Conservation (phyloP, 2,329 filamentous ascomycete genomes). For the Curvularia sp. region DNA sequence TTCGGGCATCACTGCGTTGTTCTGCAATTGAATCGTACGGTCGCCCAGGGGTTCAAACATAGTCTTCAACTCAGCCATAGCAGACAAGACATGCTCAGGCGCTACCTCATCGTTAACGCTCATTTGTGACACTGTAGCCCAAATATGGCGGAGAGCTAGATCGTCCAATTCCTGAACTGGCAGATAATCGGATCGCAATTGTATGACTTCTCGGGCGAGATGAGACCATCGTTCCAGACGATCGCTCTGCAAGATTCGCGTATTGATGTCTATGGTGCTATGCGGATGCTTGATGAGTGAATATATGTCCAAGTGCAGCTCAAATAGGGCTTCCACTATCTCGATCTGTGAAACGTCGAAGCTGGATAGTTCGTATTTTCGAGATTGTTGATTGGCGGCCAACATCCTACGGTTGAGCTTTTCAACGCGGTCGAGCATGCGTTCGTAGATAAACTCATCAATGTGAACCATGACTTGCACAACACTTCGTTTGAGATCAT, state of each 20-base stretch:
- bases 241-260: slow-evolving; percentile 63
- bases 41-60: slow-evolving; percentile 59
- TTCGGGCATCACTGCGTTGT: slow-evolving; percentile 88
- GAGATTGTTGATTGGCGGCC: slow-evolving; percentile 21
- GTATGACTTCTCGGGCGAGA: slow-evolving; percentile 63
- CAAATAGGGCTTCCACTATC: slow-evolving; percentile 67
- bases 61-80: slow-evolving; percentile 68
- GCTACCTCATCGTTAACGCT: slow-evolving; percentile 63
- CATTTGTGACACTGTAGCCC: slow-evolving; percentile 69
- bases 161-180: slow-evolving; percentile 44
- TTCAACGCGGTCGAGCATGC: slow-evolving; percentile 47
- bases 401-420: slow-evolving; percentile 42
- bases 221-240: slow-evolving; percentile 67
- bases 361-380: slow-evolving; percentile 30
- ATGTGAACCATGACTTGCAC: slow-evolving; percentile 61
- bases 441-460: slow-evolving; percentile 61
- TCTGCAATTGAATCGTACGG: slow-evolving; percentile 70
- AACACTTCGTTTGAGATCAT: slow-evolving; percentile 62
- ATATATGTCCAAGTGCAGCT: slow-evolving; percentile 72
- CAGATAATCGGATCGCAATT: slow-evolving; percentile 41
- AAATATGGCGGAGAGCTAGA: slow-evolving; percentile 68
- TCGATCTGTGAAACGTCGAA: slow-evolving; percentile 55
- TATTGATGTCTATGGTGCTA: slow-evolving; percentile 62
- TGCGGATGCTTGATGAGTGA: slow-evolving; percentile 67
- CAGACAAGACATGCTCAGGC: slow-evolving; percentile 67